Evolutionary conservation across 257 asterid genomes (phyloP).

Genomic region (Jacaranda copaia): DNA sequence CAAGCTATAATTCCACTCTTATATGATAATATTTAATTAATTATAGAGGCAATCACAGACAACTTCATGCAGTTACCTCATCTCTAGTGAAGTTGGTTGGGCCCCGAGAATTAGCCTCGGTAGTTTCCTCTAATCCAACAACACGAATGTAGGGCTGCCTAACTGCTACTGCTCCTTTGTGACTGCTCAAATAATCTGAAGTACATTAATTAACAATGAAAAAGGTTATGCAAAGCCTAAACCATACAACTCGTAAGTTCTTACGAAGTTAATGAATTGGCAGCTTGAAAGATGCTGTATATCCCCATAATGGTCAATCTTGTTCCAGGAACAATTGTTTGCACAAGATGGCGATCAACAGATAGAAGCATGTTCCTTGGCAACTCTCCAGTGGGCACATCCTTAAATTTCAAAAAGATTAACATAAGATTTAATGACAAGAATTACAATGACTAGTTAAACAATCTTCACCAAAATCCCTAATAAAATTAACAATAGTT

Average conservation of each 20-base stretch:
- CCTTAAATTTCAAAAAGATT: conserved; percentile 53
- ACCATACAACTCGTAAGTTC: conserved; percentile 33
- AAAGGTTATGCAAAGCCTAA: neutral
- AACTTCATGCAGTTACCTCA: conserved; percentile 63
- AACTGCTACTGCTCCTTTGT: conserved; percentile 96
- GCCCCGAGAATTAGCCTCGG: conserved; percentile 84
- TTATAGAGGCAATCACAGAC: neutral
- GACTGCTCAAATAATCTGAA: conserved; percentile 57
- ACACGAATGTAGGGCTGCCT: conserved; percentile 97
- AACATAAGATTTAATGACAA: conserved; percentile 13
- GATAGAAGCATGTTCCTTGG: conserved; percentile 98
- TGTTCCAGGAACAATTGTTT: conserved; percentile 98
- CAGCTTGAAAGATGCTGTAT: conserved; percentile 92
- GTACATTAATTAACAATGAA: conserved; percentile 21
- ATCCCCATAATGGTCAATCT: conserved; percentile 97
- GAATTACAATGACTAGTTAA: conserved; percentile 11
- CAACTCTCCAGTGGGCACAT: conserved; percentile 98
- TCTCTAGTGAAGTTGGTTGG: conserved; percentile 82
- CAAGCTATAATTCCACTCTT: conserved; percentile 2
- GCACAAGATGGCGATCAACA: conserved; percentile 96
- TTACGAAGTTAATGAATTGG: conserved; percentile 87
- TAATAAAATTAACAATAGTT: neutral
- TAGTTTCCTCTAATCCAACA: conserved; percentile 88
- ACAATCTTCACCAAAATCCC: neutral
- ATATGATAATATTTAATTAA: neutral